A percentile compares a stretch with the other conserved stretches of the same genome.
Conservation (phyloP, 768 basidiomycete species). For the Tephrocybe rancida region DNA sequence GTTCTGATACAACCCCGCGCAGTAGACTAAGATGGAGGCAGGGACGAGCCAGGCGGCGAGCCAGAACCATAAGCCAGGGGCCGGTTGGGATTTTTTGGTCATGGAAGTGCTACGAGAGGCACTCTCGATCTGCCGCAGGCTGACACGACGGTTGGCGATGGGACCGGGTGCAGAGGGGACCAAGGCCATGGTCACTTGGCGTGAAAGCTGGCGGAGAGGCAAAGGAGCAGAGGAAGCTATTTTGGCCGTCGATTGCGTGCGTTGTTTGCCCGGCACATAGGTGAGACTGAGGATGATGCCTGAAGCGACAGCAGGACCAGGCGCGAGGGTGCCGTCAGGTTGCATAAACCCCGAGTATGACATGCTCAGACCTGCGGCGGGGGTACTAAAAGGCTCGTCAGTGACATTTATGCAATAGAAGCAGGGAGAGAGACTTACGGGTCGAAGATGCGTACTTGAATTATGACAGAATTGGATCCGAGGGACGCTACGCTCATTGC, state of each 20-base stretch:
- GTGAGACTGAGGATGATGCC: slow-evolving; percentile 1
- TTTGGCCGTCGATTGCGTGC: neutral
- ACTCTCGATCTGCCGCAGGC: too few relatives aligned
- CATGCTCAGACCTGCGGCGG: neutral
- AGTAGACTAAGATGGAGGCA: too few relatives aligned
- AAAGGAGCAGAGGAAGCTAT: too few relatives aligned
- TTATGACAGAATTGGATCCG: slow-evolving; percentile 7
- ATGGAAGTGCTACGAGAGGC: too few relatives aligned
- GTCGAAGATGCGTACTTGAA: slow-evolving; percentile 9
- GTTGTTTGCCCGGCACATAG: neutral
- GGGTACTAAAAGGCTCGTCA: neutral
- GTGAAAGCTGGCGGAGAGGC: too few relatives aligned
- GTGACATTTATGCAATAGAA: neutral
- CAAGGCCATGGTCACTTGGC: too few relatives aligned
- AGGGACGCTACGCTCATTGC: slow-evolving; percentile 8
- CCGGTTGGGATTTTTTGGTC: too few relatives aligned
- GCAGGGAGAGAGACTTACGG: neutral
- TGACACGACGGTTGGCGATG: too few relatives aligned
- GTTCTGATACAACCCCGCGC: too few relatives aligned
- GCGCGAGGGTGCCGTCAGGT: neutral
- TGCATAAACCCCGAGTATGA: neutral
- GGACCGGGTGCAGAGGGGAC: too few relatives aligned
- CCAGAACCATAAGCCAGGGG: too few relatives aligned
- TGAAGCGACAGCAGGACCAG: neutral
- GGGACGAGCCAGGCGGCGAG: too few relatives aligned